Conservation (phyloP, 345 rosid species). For the Eucalyptus brandiana region DNA sequence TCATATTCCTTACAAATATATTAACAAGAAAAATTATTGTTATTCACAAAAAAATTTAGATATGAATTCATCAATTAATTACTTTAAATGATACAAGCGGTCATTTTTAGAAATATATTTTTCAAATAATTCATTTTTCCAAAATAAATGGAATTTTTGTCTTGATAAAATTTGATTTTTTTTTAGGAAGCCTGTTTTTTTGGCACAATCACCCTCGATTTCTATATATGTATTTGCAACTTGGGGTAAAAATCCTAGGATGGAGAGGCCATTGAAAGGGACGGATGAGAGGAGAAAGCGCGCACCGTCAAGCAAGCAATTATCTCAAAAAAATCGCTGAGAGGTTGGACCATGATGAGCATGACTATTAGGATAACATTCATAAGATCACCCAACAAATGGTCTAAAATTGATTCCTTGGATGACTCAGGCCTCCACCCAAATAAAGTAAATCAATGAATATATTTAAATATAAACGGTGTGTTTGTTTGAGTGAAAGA, state of each 20-base stretch:
- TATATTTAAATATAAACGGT: background rate
- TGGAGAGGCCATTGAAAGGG: background rate
- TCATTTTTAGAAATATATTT: background rate
- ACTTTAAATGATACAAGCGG: rapidly evolving
- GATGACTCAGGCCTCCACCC: background rate
- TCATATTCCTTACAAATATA: background rate
- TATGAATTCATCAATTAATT: background rate
- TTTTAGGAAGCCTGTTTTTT: background rate
- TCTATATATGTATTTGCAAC: background rate
- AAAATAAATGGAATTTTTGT: background rate
- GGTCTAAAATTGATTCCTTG: background rate
- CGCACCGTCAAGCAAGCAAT: background rate
- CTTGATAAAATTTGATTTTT: background rate
- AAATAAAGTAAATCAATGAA: background rate
- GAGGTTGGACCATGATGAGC: background rate
- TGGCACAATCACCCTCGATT: background rate
- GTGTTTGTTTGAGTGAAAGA: background rate
- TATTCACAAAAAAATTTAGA: background rate
- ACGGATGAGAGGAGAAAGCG: background rate
- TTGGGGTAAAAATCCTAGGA: background rate
- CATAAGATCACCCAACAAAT: background rate
- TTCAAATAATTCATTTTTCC: rapidly evolving
- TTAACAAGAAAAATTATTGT: rapidly evolving
- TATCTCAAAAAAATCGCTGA: background rate
- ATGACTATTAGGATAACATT: background rate